A percentile compares a stretch with the other conserved stretches of the same genome.
Conservation (phyloP, 768 basidiomycete species). For the Kwoniella pini region DNA sequence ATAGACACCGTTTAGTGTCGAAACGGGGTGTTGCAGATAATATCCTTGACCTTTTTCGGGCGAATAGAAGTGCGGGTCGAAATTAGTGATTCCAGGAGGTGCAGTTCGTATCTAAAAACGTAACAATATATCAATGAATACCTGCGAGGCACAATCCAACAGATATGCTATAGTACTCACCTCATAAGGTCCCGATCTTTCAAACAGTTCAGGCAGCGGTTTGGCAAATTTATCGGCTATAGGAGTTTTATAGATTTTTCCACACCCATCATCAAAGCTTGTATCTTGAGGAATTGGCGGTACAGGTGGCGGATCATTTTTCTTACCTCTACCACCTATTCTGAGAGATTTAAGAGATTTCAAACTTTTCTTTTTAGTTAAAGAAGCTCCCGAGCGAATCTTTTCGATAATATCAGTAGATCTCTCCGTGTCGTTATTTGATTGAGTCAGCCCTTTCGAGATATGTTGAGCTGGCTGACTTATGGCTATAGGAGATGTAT, state of each 20-base stretch:
- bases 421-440: background rate
- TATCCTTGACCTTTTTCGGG: background rate
- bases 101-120: background rate
- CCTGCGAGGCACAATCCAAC: no score
- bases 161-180: no score
- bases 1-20: no score
- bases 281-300: background rate
- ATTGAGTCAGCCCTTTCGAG: no score
- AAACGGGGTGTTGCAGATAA: background rate
- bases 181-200: no score
- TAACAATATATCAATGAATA: no score
- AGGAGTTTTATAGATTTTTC: slow-evolving; percentile 1
- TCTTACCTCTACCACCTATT: background rate
- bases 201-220: background rate
- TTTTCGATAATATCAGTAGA: background rate
- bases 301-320: background rate
- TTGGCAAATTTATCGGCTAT: slow-evolving; percentile 1
- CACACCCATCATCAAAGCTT: background rate
- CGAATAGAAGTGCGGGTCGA: background rate
- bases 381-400: no score
- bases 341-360: background rate
- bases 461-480: no score
- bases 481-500: no score
- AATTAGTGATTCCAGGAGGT: background rate
- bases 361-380: background rate